These are phyloP conservation scores for Cyathus striatus DNA, from an alignment of 768 basidiomycete species.

Conservation along the genomic window DNA sequence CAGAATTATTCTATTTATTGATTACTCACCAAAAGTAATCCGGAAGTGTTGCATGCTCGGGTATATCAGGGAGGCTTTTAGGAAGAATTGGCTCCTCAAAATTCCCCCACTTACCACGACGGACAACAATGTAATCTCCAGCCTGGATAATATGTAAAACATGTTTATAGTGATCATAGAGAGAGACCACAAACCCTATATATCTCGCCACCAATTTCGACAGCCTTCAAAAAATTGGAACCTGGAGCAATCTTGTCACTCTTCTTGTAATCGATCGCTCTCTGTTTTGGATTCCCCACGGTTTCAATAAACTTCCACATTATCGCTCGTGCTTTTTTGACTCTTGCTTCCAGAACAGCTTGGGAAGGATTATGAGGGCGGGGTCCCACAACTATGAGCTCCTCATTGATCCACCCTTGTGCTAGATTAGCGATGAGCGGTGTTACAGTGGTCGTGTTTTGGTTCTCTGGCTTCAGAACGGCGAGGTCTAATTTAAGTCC, in stretches of 20 bases:
- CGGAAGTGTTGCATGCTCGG: slow-evolving; percentile 34
- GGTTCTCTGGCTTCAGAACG: slow-evolving; percentile 50
- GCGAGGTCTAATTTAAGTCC: slow-evolving; percentile 48
- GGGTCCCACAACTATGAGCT: slow-evolving; percentile 48
- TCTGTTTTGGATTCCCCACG: slow-evolving; percentile 16
- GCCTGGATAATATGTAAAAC: no score
- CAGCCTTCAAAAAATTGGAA: slow-evolving; percentile 30
- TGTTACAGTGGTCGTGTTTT: slow-evolving; percentile 58
- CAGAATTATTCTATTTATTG: neutral
- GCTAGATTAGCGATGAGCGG: slow-evolving; percentile 51
- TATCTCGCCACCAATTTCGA: slow-evolving; percentile 34
- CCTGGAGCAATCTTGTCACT: slow-evolving; percentile 27
- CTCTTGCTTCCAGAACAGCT: slow-evolving; percentile 17
- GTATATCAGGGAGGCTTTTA: slow-evolving; percentile 23
- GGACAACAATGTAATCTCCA: slow-evolving; percentile 59
- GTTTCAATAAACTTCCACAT: slow-evolving; percentile 22
- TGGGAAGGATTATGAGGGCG: slow-evolving; percentile 24
- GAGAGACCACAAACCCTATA: slow-evolving; percentile 32
- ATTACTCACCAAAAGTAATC: slow-evolving; percentile 59
- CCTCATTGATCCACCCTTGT: slow-evolving; percentile 46
- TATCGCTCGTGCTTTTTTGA: slow-evolving; percentile 13
- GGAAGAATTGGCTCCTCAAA: slow-evolving; percentile 27
- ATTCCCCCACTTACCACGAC: slow-evolving; percentile 25
- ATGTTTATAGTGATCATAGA: no score
- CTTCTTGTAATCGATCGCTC: slow-evolving; percentile 19